phyloP scores from a whole-genome alignment of 768 basidiomycete species.

The Suillus discolor region DNA sequence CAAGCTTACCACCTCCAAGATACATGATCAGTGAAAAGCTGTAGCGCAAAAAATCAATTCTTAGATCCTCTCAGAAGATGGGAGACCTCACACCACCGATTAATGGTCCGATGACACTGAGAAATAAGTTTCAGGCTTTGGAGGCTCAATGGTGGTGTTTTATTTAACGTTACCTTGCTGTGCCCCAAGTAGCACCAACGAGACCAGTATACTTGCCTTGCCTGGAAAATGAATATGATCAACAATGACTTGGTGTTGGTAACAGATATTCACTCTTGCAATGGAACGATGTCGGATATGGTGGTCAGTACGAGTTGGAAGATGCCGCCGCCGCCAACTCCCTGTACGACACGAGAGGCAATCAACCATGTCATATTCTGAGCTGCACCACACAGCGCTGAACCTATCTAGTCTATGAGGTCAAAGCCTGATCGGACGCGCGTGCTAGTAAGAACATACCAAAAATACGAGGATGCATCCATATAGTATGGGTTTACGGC shows the following conservation, averaged over 20 bases:
- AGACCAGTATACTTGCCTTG: conserved; percentile 43
- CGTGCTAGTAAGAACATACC: conserved; percentile 18
- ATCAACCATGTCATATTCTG: conserved; percentile 46
- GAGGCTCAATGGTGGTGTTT: neutral
- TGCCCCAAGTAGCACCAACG: conserved; percentile 43
- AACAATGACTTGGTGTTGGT: neutral
- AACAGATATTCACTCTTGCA: conserved; percentile 30
- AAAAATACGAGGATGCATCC: conserved; percentile 40
- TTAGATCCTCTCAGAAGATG: neutral
- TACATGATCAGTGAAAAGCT: conserved; percentile 38
- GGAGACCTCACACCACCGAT: conserved; percentile 34
- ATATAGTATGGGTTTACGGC: conserved; percentile 41
- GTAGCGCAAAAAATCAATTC: neutral
- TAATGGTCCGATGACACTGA: conserved; percentile 46
- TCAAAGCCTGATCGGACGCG: neutral
- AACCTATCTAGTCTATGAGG: conserved; percentile 30
- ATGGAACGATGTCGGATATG: conserved; percentile 41
- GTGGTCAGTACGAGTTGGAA: conserved; percentile 39
- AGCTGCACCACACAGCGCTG: conserved; percentile 46
- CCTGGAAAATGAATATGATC: conserved; percentile 16
- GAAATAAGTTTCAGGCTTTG: neutral
- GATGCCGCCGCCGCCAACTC: conserved; percentile 44
- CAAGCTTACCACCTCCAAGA: conserved; percentile 42
- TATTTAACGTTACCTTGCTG: conserved; percentile 30
- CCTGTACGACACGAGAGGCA: conserved; percentile 42